Evolutionary conservation across 805 yeast genomes (phyloP), one percentile per base, ranked within the genome.

Genomic region (Spathaspora passalidarum): DNA sequence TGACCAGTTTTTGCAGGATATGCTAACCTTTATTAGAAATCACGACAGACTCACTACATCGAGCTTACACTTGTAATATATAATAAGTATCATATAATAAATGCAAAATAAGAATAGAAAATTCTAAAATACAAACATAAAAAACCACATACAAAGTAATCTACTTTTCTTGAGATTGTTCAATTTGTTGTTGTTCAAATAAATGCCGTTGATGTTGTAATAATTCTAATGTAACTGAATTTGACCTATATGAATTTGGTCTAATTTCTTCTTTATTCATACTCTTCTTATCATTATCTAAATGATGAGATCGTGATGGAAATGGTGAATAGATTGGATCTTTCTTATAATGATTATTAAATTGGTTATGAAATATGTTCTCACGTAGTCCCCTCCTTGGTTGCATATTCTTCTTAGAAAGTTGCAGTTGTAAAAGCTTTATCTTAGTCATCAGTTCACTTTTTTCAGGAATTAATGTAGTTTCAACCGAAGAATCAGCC

Each of bases 261-360:
- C 68, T 50, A 22, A 44, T 43, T 25, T 48, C 57, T 37, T 57
- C 34, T 44, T 63, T 63, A 6, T 47, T 36, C 8, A 48, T 50
- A 32, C 62, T 59, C 32, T 63, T 66, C 29, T 58, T 60, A 45
- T 67, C 75, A 21, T 56, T 56, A 29, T 66, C 72, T 45, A 65
- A 55, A 56, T 72, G 78, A 21, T 62, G 52, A 1, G 76, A 68
- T 20, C 20, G n/a, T 32, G 61, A 57, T 2, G 75, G 75, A 47
- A 72, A 69, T 14, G 77, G 74, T n/a, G 57, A 55, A 25, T 56
- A 51, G 5, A 59, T 53, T n/a, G 69, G 72, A 58, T 84, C 72
- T 45, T 72, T 75, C 41, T 65, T 65, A 55, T 76, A 76, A 50
- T 78, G 81, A 48, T 76, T 77, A 35, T 66, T 69, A 59, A 61